These are phyloP conservation scores for Globisporangium nagaii DNA, from an alignment of 352 stramenopile genomes.

Conservation along the genomic window DNA sequence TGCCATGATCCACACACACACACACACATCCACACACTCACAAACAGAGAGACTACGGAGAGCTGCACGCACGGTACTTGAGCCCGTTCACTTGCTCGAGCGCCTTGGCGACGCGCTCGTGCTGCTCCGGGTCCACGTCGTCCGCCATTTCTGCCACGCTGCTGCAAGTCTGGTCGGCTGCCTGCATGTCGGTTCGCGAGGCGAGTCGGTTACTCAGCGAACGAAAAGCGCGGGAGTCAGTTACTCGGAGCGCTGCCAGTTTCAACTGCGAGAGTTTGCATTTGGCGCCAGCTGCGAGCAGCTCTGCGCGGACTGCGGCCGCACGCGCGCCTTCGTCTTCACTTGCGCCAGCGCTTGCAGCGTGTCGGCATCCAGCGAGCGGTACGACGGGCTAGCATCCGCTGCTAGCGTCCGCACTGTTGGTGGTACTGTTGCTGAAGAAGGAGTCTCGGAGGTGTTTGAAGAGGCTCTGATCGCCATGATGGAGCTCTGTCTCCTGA, in stretches of 20 bases:
- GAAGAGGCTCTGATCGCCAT: background rate
- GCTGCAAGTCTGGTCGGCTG: no score
- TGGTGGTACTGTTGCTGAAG: no score
- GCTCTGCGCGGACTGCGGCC: slow-evolving; percentile 44
- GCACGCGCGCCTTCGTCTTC: slow-evolving; percentile 25
- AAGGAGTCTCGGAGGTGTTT: no score
- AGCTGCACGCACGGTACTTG: slow-evolving; percentile 49
- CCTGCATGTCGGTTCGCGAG: no score
- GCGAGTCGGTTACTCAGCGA: background rate
- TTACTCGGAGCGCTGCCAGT: no score
- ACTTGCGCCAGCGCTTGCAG: slow-evolving; percentile 48
- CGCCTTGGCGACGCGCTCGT: slow-evolving; percentile 53
- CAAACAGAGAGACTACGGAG: no score
- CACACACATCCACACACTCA: background rate
- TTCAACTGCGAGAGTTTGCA: no score
- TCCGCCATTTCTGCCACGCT: background rate
- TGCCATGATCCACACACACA: background rate
- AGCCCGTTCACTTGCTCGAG: slow-evolving; percentile 70
- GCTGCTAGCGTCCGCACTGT: no score
- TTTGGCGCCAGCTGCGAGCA: no score
- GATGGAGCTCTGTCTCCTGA: background rate
- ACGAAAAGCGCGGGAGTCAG: no score
- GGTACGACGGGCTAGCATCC: slow-evolving; percentile 1
- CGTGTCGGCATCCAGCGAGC: slow-evolving; percentile 28
- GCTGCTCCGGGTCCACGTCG: slow-evolving; percentile 27